Percentiles rank a stretch among this genome's conserved stretches.
Evolutionary conservation across 257 asterid species (phyloP).

Genomic region (Ilex aquifolium): DNA sequence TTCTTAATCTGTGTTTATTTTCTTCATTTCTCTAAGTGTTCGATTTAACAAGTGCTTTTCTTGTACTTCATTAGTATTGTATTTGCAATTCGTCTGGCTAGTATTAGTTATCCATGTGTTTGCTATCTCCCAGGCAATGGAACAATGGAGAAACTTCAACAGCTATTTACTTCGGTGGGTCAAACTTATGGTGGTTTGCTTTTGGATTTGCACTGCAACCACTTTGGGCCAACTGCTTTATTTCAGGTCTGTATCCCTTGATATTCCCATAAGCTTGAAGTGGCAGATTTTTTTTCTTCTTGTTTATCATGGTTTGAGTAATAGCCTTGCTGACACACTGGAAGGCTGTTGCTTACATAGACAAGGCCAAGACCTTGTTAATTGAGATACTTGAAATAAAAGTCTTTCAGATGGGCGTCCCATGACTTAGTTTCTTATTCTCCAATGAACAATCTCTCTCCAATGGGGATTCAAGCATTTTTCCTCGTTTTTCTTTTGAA

Average conservation of each 20-base stretch:
- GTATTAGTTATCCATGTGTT: not conserved
- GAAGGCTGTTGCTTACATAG: not conserved
- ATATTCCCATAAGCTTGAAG: not conserved
- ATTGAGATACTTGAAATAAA: not conserved
- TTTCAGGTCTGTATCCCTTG: constrained; percentile 52
- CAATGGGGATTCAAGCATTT: not conserved
- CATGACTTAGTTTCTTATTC: not conserved
- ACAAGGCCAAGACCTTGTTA: not conserved
- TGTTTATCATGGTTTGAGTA: not conserved
- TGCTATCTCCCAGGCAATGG: constrained; percentile 58
- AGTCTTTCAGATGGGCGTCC: not conserved
- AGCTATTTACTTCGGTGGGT: constrained; percentile 62
- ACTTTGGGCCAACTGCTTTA: constrained; percentile 78
- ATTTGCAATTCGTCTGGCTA: no score
- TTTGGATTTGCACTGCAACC: constrained; percentile 78
- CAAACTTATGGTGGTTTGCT: constrained; percentile 75
- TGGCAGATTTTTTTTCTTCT: not conserved
- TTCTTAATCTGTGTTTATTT: no score
- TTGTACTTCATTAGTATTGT: no score
- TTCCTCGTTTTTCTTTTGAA: no score
- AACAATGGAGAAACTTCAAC: constrained; percentile 69
- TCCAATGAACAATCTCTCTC: not conserved
- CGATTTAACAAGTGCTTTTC: no score
- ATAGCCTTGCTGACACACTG: not conserved
- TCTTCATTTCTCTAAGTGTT: no score